These are phyloP conservation scores for Lasiodiplodia hormozganensis DNA, from an alignment of 2,329 filamentous ascomycete species.

Conservation along the genomic window DNA sequence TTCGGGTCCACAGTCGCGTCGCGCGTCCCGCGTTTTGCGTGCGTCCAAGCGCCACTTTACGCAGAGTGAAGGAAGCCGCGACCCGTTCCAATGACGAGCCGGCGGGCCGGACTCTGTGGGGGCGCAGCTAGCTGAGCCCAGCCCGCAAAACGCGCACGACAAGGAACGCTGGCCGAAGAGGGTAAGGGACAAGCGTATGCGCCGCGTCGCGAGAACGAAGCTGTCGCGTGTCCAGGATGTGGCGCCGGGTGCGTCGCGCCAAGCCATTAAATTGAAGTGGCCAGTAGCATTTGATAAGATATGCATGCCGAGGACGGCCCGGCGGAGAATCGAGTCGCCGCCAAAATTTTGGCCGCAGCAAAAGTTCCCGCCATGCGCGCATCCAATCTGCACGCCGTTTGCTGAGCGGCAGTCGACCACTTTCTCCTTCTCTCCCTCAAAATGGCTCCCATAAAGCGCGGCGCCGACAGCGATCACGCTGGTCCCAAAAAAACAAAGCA, in stretches of 20 bases:
- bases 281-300: slow-evolving; percentile 10
- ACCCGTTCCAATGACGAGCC: slow-evolving; percentile 7
- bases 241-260: background rate
- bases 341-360: slow-evolving; percentile 29
- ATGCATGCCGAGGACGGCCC: slow-evolving; percentile 27
- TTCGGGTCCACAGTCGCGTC: slow-evolving; percentile 28
- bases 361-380: slow-evolving; percentile 22
- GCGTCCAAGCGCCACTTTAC: slow-evolving; percentile 16
- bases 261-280: background rate
- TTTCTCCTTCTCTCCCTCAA: slow-evolving; percentile 24
- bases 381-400: slow-evolving; percentile 19
- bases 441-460: slow-evolving; percentile 57
- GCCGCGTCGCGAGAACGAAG: slow-evolving; percentile 22
- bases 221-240: slow-evolving; percentile 21
- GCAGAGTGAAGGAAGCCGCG: background rate
- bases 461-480: slow-evolving; percentile 47
- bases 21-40: slow-evolving; percentile 29
- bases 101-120: background rate
- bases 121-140: background rate
- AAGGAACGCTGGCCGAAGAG: background rate
- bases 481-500: slow-evolving; percentile 43
- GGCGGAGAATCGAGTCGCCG: slow-evolving; percentile 28
- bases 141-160: slow-evolving; percentile 8
- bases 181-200: slow-evolving; percentile 6
- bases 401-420: slow-evolving; percentile 9